Base-by-base conservation (phyloP, 345 rosid species). In the Noccaea caerulescens region DNA sequence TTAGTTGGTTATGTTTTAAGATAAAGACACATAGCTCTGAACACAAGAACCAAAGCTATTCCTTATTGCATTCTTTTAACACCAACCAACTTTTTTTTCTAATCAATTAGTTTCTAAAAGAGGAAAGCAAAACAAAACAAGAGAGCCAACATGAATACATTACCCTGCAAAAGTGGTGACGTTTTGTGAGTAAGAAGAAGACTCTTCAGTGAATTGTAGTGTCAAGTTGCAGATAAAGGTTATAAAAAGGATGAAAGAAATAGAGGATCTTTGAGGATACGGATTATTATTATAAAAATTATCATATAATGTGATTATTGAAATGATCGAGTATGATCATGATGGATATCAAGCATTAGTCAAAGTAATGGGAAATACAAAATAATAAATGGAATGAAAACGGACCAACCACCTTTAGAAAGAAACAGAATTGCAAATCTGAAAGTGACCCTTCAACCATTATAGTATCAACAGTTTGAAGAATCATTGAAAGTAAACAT, bases 381-480 rank as follows among this genome's bases (percentile, higher is more conserved):
- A 64, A 64, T 45, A 70, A 63, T 47, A 68, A 75, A 68, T 75
- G 51, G 71, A 30, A 49, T 59, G 72, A 41, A 74, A 77, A 64
- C 65, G 61, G 82, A 80, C 84, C 88, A 80, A 79, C 85, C 77
- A 81, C 84, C 85, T 73, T 47, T 44, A 65, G 91, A 88, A 82
- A 88, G 80, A 80, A 72, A 87, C 82, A 67, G 64, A 59, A 76
- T 87, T 79, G 78, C 92, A 72, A 67, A 78, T 68, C 66, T 7
- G 88, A 85, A 81, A 79, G 82, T 51, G 91, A 90, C 87, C 43
- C 46, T 62, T 79, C 86, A 90, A 84, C 95, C 75, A 77, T 76
- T 45, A 61, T 61, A 57, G 13, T 16, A 39, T 57, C 65, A 73
- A 65, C 38, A 47, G 58, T 3, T 20, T 9, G 5, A 63, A 67